Conservation (phyloP, 2,329 filamentous ascomycete genomes). For the Thielaviopsis musarum region DNA sequence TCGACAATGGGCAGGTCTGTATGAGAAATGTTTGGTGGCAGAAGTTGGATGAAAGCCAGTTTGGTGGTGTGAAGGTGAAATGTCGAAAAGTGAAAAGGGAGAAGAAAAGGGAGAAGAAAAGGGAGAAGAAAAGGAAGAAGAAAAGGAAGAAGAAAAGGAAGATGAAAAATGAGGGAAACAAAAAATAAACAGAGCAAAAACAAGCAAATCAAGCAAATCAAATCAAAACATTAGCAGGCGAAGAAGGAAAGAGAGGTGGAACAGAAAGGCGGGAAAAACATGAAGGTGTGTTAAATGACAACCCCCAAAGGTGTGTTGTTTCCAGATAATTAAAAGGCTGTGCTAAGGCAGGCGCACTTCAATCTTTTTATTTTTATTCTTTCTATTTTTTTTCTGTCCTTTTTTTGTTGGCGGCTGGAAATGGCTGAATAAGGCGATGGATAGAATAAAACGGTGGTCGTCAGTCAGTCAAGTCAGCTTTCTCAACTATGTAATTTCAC, state of each 20-base stretch:
- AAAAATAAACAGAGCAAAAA: background rate
- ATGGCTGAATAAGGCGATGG: too few species aligned
- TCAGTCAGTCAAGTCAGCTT: background rate
- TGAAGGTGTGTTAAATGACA: background rate
- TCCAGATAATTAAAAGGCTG: background rate
- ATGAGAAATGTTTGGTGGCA: too few species aligned
- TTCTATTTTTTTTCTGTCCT: too few species aligned
- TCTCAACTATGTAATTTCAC: background rate
- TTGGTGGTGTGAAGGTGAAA: too few species aligned
- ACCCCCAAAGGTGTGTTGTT: background rate
- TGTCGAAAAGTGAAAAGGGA: background rate
- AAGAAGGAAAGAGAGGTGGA: too few species aligned
- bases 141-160: background rate
- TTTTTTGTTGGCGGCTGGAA: background rate
- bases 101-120: background rate
- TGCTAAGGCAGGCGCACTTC: background rate
- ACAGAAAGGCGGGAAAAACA: background rate
- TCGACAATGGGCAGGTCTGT: too few species aligned
- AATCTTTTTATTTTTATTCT: background rate
- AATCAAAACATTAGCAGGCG: background rate
- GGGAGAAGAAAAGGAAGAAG: background rate
- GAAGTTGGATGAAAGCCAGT: too few species aligned
- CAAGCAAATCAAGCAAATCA: background rate
- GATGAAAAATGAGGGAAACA: background rate
- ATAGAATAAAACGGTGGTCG: too few species aligned